Percentiles rank a stretch among this genome's conserved stretches.
Conservation (phyloP, 2,329 filamentous ascomycete species). For the Nothophaeocryptopus gaeumannii region DNA sequence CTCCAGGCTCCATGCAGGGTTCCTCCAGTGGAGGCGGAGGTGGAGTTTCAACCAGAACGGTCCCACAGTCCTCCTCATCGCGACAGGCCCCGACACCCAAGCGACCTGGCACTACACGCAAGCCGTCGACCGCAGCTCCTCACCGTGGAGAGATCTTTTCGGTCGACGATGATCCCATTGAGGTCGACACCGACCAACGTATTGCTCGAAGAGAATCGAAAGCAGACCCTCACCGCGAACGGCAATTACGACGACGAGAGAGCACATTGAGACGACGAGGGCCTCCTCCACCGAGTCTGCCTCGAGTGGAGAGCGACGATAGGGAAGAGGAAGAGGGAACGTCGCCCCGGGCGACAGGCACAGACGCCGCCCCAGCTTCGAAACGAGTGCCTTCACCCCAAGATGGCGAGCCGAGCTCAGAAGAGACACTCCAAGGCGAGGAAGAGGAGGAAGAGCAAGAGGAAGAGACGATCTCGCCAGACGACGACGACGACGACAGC, state of each 20-base stretch:
- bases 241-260: conserved; percentile 47
- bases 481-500: conserved; percentile 58
- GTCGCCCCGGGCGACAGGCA: conserved; percentile 27
- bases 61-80: conserved; percentile 16
- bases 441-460: conserved; percentile 37
- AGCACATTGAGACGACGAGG: conserved; percentile 52
- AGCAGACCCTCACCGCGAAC: conserved; percentile 18
- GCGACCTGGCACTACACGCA: conserved; percentile 73
- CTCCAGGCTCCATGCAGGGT: conserved; percentile 25
- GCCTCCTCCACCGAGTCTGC: conserved; percentile 44
- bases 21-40: conserved; percentile 16
- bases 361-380: conserved; percentile 19
- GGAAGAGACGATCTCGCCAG: conserved; percentile 43
- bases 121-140: conserved; percentile 71
- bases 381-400: conserved; percentile 12
- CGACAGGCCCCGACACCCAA: conserved; percentile 44
- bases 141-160: conserved; percentile 85
- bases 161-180: conserved; percentile 79
- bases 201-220: conserved; percentile 34
- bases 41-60: conserved; percentile 14
- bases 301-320: conserved; percentile 52
- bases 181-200: conserved; percentile 69
- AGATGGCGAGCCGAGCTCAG: conserved; percentile 33
- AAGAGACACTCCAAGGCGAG: conserved; percentile 42
- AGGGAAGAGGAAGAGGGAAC: conserved; percentile 35